phyloP scores from a whole-genome alignment of 108 stramenopile species.

The Aureococcus anophagefferens region DNA sequence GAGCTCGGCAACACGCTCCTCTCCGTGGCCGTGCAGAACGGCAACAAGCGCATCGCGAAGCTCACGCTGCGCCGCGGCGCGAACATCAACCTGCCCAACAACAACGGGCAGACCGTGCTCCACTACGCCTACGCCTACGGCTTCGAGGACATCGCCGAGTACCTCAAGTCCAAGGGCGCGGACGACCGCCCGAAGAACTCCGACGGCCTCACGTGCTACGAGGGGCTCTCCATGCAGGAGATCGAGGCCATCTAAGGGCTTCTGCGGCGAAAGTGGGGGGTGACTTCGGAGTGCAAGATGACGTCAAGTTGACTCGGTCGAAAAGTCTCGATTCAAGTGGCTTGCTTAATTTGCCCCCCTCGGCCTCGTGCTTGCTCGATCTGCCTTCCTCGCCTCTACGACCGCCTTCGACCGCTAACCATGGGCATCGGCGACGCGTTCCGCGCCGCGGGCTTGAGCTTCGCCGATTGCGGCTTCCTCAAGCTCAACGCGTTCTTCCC shows the following conservation, averaged over 20 bases:
- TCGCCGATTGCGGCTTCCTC: no score
- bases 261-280: no score
- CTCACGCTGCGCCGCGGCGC: constrained; percentile 64
- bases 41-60: constrained; percentile 67
- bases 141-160: constrained; percentile 59
- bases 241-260: constrained; percentile 12
- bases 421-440: no score
- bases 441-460: no score
- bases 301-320: no score
- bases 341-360: no score
- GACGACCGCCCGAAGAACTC: constrained; percentile 55
- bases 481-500: no score
- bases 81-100: constrained; percentile 61
- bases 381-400: no score
- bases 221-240: constrained; percentile 47
- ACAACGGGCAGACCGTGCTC: constrained; percentile 61
- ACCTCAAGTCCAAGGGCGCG: constrained; percentile 62
- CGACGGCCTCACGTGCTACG: constrained; percentile 66
- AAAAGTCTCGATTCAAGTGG: no score
- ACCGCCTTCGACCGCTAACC: no score
- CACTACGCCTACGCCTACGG: constrained; percentile 66
- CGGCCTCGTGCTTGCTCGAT: no score
- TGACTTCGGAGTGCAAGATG: no score
- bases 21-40: constrained; percentile 66
- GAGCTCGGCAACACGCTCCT: constrained; percentile 64